Evolutionary conservation across 1,139 yeast species (phyloP), one percentile per base, ranked within the genome.

Genomic region (Scheffersomyces cryptocercus): DNA sequence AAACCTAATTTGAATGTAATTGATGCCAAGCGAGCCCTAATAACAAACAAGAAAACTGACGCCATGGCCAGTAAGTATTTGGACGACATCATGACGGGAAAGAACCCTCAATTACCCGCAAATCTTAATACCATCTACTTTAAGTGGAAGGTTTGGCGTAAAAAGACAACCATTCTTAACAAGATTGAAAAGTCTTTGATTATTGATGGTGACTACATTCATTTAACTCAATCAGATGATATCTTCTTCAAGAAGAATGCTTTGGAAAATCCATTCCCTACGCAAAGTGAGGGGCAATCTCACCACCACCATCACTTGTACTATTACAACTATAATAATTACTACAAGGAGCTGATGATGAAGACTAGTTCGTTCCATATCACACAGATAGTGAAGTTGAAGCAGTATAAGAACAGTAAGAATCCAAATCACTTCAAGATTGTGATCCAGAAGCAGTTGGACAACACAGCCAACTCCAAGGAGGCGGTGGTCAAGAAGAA

Each of bases 191-290:
- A 95, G 53, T 81, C 90, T 1, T 70, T 93, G 39, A 91, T 95
- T 1, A 80, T 93, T 36, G 98, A 93, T 63, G 98, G 98, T 14
- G 97, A 90, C 56, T 91, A 90, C 58, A 82, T 93, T 12, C 95
- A 91, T 59, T 78, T 93, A 42, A 82, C 91, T 55, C 97, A 98
- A 2, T 82, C 91, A 1, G 86, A 84, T 51, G 76, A 73, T 45
- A 59, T 62, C 29, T 67, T 64, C 5, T 68, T 67, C 50, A 88
- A 85, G 47, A 82, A 83, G 43, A 79, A 81, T 37, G 65, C 66
- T 3, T 61, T 56, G 53, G 75, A 64, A 36, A 64, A 59, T 47
- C 68, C 68, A n/a, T 61, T 55, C 28, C 48, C 51, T 7, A 45
- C 47, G 13, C 58, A 52, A 16, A 42, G 49, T 10, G 37, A 47